Evolutionary conservation across 371 early-diverging fungal species (phyloP).

Genomic region (Syncephalastrum monosporum): DNA sequence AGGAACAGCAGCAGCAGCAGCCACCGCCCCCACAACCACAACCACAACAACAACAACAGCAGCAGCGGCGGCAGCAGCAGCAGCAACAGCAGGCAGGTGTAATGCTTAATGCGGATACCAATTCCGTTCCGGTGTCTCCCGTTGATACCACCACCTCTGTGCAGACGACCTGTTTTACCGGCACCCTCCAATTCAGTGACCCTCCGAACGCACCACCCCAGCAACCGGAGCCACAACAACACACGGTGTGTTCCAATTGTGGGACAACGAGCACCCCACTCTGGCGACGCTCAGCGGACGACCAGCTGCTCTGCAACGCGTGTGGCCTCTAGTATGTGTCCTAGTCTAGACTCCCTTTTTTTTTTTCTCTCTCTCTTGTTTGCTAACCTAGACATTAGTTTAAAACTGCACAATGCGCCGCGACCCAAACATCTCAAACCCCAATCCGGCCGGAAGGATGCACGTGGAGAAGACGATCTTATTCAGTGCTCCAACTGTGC

Average conservation of each 20-base stretch:
- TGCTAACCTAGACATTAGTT: constrained; percentile 7
- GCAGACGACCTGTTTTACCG: too few relatives aligned
- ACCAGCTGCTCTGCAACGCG: constrained; percentile 87
- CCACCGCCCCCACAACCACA: background rate
- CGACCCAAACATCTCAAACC: constrained; percentile 49
- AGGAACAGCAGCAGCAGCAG: background rate
- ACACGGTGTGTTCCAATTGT: constrained; percentile 75
- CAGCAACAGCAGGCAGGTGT: too few relatives aligned
- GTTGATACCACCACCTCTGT: too few relatives aligned
- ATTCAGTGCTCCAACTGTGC: constrained; percentile 83
- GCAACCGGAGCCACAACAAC: constrained; percentile 6
- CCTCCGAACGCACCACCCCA: background rate
- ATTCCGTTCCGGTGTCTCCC: background rate
- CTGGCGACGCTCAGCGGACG: constrained; percentile 87
- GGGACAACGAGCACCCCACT: constrained; percentile 83
- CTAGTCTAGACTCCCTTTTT: background rate
- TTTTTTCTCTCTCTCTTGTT: background rate
- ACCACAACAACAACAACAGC: too few relatives aligned
- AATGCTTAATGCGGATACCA: background rate
- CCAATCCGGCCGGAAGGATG: constrained; percentile 8
- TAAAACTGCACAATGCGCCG: constrained; percentile 71
- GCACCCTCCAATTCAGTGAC: too few relatives aligned
- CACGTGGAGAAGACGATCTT: constrained; percentile 21
- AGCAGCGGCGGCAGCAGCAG: too few relatives aligned
- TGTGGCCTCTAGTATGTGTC: constrained; percentile 61